These are phyloP conservation scores for Stenocarpella maydis DNA, from an alignment of 2,329 filamentous ascomycete genomes.

Conservation along the genomic window DNA sequence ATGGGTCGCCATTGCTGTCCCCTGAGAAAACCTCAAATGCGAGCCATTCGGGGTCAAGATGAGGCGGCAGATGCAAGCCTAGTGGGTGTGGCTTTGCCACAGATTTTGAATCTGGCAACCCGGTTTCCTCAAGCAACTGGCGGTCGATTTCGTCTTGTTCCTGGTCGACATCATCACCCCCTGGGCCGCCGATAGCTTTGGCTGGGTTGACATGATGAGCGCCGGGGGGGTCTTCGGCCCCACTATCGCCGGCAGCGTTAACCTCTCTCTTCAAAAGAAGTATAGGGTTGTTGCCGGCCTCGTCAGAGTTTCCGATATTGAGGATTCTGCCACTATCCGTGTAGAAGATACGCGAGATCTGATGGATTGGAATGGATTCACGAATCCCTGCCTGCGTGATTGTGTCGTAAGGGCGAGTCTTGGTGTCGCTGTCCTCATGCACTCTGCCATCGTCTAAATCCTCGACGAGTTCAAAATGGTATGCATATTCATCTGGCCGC, in stretches of 20 bases:
- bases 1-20: conserved; percentile 58
- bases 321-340: conserved; percentile 89
- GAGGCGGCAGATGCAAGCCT: conserved; percentile 70
- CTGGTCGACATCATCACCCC: conserved; percentile 39
- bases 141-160: conserved; percentile 56
- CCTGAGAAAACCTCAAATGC: conserved; percentile 86
- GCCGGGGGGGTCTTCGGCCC: conserved; percentile 38
- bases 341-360: conserved; percentile 90
- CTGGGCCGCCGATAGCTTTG: conserved; percentile 10
- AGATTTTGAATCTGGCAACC: conserved; percentile 25
- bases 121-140: conserved; percentile 53
- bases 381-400: conserved; percentile 56
- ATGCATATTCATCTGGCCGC: conserved; percentile 65
- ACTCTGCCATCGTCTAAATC: conserved; percentile 71
- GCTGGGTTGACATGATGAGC: background rate
- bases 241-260: conserved; percentile 66
- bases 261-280: conserved; percentile 77
- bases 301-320: conserved; percentile 70
- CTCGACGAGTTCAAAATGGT: conserved; percentile 83
- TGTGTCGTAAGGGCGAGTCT: conserved; percentile 49
- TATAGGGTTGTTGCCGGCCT: conserved; percentile 71
- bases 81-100: conserved; percentile 30
- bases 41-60: conserved; percentile 89
- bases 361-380: conserved; percentile 61
- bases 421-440: conserved; percentile 52